Percentiles rank a stretch among this genome's conserved stretches.
Evolutionary conservation across 768 basidiomycete species (phyloP).

Genomic region (Clitopilus hobsonii): DNA sequence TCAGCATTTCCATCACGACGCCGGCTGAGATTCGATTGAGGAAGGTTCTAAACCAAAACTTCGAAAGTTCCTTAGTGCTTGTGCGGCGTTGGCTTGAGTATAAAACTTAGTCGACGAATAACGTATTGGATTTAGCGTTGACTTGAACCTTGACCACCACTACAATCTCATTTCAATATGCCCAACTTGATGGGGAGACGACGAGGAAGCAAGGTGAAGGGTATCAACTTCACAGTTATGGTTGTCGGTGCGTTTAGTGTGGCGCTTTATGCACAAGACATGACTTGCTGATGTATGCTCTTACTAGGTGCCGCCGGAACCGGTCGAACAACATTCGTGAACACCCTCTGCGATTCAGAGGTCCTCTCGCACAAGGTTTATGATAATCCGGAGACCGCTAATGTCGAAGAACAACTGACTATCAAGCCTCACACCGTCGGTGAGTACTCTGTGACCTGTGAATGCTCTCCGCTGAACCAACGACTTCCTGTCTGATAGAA

Average conservation of each 20-base stretch:
- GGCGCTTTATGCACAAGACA: neutral
- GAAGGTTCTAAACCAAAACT: neutral
- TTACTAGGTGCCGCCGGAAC: slow-evolving; percentile 77
- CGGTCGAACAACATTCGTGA: slow-evolving; percentile 87
- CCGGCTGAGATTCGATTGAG: slow-evolving; percentile 1
- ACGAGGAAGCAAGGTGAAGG: slow-evolving; percentile 81
- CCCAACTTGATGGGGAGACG: slow-evolving; percentile 44
- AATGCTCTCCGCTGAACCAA: neutral
- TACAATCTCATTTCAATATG: slow-evolving; percentile 25
- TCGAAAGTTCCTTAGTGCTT: neutral
- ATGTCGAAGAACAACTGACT: slow-evolving; percentile 69
- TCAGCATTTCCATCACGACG: slow-evolving; percentile 14
- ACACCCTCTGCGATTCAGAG: slow-evolving; percentile 83
- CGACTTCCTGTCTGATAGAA: slow-evolving; percentile 38
- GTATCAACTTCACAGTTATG: slow-evolving; percentile 86
- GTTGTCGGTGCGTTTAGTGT: slow-evolving; percentile 66
- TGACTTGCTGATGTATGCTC: neutral
- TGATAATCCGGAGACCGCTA: slow-evolving; percentile 65
- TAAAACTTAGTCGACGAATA: neutral
- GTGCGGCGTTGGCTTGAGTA: neutral
- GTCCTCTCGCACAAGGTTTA: slow-evolving; percentile 66
- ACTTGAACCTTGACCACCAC: slow-evolving; percentile 7
- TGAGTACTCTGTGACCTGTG: slow-evolving; percentile 27
- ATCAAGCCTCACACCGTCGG: slow-evolving; percentile 83
- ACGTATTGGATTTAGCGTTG: neutral